A percentile compares a stretch with the other conserved stretches of the same genome.
Conservation (phyloP, 768 basidiomycete genomes). For the Crucibulum laeve region DNA sequence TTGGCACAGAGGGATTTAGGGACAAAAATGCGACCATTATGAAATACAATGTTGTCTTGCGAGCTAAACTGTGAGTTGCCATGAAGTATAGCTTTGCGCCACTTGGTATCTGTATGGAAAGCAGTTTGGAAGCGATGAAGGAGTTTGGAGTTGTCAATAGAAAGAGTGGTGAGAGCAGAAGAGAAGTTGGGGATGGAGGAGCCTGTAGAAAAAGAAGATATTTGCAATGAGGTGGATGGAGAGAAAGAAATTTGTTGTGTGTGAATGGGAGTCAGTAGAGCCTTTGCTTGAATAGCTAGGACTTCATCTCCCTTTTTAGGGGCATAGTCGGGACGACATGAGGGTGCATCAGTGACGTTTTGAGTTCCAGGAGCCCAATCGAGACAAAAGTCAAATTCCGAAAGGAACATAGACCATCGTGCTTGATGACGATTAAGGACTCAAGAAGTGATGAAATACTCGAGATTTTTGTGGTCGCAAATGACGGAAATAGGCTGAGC, state of each 20-base stretch:
- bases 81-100: slow-evolving; percentile 14
- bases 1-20: slow-evolving; percentile 5
- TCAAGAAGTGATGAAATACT: slow-evolving; percentile 35
- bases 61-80: slow-evolving; percentile 12
- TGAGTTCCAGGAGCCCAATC: slow-evolving; percentile 20
- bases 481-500: slow-evolving; percentile 15
- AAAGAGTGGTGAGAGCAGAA: no score
- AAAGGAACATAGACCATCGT: slow-evolving; percentile 39
- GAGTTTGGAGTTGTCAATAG: slow-evolving; percentile 20
- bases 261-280: slow-evolving; percentile 11
- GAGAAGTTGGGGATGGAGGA: slow-evolving; percentile 21
- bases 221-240: slow-evolving; percentile 3
- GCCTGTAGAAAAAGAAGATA: slow-evolving; percentile 17
- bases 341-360: slow-evolving; percentile 26
- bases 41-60: slow-evolving; percentile 17
- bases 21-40: slow-evolving; percentile 16
- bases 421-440: slow-evolving; percentile 41
- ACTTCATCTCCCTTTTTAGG: slow-evolving; percentile 10
- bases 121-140: slow-evolving; percentile 18
- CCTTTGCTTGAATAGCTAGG: neutral
- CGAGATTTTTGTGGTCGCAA: slow-evolving; percentile 35
- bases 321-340: slow-evolving; percentile 21
- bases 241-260: slow-evolving; percentile 16
- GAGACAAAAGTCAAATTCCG: slow-evolving; percentile 31
- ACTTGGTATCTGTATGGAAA: slow-evolving; percentile 14